Base-by-base conservation (phyloP, 1,284 basidiomycete genomes). In the Puccinia novopanici region DNA sequence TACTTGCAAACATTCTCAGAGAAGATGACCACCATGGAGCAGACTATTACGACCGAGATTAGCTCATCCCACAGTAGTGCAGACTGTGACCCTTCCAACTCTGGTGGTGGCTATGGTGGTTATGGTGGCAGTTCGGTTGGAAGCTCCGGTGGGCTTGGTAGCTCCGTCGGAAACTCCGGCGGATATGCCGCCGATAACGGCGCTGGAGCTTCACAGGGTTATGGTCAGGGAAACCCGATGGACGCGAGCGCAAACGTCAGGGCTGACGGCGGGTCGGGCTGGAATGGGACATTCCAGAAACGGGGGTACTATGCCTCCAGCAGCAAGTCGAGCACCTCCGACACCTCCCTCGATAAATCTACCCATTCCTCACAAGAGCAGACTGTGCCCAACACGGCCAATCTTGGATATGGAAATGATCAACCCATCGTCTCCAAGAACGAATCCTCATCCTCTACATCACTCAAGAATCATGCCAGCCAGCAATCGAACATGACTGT, bases 31-130 rank as follows among this genome's bases (percentile, higher is more conserved):
- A 65, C 30, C 48, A 75, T 75, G 27, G 48, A 75, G 59, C 55
- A 75, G 48, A 75, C 73, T 50, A 63, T 19, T 12, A 75, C 57
- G 9, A 12, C 42, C 9, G 73, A 75, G 50, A 54, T 27, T n/a
- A 75, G 73, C 57, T 75, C 73, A 48, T 63, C 57, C 57, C 57
- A 63, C 30, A 48, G 73, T 30, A 73, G n/a, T n/a, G n/a, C 68
- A 45, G 54, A 22, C 73, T 75, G 73, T 45, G 52, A 75, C 57
- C 12, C 71, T 40, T 73, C 71, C 30, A 73, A 22, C 22, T 72
- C 48, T 22, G 50, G 70, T 50, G 34, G 50, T 50, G 45, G 71
- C 37, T 42, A 10, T 24, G 22, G 34, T 55, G 71, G 27, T 8
- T 22, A n/a, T 45, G 34, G 30, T 24, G 22, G 37, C 13, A 37